Evolutionary conservation across 176 grass and related monocot species (phyloP), one percentile per base, ranked within the genome.

Genomic region (Lolium perenne): DNA sequence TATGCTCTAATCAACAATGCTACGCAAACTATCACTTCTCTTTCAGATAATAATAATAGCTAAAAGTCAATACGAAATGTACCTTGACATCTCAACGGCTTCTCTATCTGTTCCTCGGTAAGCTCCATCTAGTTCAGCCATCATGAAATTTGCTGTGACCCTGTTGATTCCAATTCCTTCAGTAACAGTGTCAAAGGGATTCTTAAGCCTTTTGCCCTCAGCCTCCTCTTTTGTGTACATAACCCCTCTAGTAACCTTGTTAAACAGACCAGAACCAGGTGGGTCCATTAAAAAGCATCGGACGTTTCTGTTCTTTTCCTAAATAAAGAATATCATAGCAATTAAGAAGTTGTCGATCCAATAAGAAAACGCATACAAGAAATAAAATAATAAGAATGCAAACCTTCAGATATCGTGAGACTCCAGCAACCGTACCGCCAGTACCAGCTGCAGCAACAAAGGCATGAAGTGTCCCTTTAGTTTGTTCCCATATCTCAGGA

Each of bases 161-260:
- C 97, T 94, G 84, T 98, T 98, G 77, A 98, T 98, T 84, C 97
- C 94, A 16, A 98, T 96, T 75, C 97, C 97, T 98, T 98, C 94
- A 22, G 97, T 98, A 65, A 98, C 83, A 71, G 97, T 98, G 63
- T 96, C 97, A 54, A 98, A 98, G 80, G 97, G 97, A 83, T 96
- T 92, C 88, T 94, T 98, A 47, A 96, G 90, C 82, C 97, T 92
- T 74, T 93, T 93, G 0, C 97, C 94, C 85, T 98, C 97, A 49
- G 97, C 92, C 83, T 98, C 97, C 84, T 98, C 97, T 86, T 94
- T 98, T 26, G 97, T 91, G 83, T 98, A 94, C 97, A 96, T 96
- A 51, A 96, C 92, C 75, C 94, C 94, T 92, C 97, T 94, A 46
- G 88, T 96, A 51, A 98, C 92, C 72, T 98, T 98, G 81, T 98